A percentile compares a stretch with the other conserved stretches of the same genome.
These are phyloP conservation scores for Saraca asoca DNA, from an alignment of 331 rosid species.

Conservation along the genomic window DNA sequence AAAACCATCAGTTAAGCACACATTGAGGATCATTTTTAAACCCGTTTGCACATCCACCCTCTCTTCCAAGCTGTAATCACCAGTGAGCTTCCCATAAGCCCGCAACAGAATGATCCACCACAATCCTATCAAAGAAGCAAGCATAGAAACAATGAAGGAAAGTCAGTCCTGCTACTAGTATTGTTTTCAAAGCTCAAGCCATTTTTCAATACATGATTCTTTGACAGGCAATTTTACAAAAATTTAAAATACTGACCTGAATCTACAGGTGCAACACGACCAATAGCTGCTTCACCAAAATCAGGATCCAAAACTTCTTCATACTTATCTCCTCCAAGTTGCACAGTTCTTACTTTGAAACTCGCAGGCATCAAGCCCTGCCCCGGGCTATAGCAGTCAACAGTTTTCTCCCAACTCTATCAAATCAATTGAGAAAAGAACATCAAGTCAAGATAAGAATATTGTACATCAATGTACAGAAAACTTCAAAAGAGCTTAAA, in stretches of 20 bases:
- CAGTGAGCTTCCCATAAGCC: slow-evolving; percentile 89
- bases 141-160: background rate
- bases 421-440: slow-evolving; percentile 27
- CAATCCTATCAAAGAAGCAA: slow-evolving; percentile 58
- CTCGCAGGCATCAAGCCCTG: slow-evolving; percentile 99
- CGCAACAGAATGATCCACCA: slow-evolving; percentile 96
- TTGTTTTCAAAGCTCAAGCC: background rate
- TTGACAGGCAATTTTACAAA: background rate
- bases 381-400: slow-evolving; percentile 97
- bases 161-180: slow-evolving; percentile 19
- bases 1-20: slow-evolving; percentile 91
- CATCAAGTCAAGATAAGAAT: background rate
- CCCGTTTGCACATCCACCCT: slow-evolving; percentile 94
- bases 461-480: slow-evolving; percentile 4
- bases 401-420: slow-evolving; percentile 99
- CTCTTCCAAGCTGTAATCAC: slow-evolving; percentile 80
- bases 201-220: slow-evolving; percentile 7
- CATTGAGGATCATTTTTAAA: slow-evolving; percentile 80
- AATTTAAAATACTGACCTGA: slow-evolving; percentile 60
- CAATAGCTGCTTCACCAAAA: slow-evolving; percentile 98
- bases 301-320: slow-evolving; percentile 95
- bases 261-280: slow-evolving; percentile 98
- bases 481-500: background rate
- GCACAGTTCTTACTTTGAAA: slow-evolving; percentile 75
- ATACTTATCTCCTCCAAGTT: slow-evolving; percentile 47